Conservation (phyloP, 2,329 filamentous ascomycete species). For the Nannizzia gypsea region DNA sequence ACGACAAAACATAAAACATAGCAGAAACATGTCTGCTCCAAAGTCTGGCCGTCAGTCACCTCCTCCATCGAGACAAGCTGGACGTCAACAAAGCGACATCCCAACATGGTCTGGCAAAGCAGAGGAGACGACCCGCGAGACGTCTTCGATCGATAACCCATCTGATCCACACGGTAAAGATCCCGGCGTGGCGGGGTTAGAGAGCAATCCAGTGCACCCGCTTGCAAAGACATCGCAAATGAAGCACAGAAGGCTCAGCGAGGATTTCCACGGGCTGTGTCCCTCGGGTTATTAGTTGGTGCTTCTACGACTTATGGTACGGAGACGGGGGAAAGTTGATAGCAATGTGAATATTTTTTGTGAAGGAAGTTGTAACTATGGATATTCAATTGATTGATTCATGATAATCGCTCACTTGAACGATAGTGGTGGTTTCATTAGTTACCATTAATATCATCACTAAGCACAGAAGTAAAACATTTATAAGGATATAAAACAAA, state of each 20-base stretch:
- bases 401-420: not conserved
- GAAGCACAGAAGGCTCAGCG: constrained; percentile 18
- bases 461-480: constrained; percentile 2
- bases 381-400: not conserved
- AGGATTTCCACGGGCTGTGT: not conserved
- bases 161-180: constrained; percentile 26
- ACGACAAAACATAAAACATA: too few relatives aligned
- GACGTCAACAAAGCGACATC: constrained; percentile 50
- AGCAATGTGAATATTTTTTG: too few relatives aligned
- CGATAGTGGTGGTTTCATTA: not conserved
- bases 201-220: constrained; percentile 34
- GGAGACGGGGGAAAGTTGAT: not conserved
- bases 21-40: constrained; percentile 50
- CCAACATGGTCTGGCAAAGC: constrained; percentile 24
- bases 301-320: not conserved
- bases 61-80: constrained; percentile 55
- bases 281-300: not conserved
- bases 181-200: constrained; percentile 16
- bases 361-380: too few relatives aligned
- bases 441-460: constrained; percentile 5
- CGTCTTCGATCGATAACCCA: constrained; percentile 30
- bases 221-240: constrained; percentile 25
- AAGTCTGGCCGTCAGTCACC: constrained; percentile 65
- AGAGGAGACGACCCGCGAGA: constrained; percentile 33
- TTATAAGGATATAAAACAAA: not conserved